phyloP scores from a whole-genome alignment of 2,329 filamentous ascomycete genomes.

The Arthrobotrys sphaeroides region DNA sequence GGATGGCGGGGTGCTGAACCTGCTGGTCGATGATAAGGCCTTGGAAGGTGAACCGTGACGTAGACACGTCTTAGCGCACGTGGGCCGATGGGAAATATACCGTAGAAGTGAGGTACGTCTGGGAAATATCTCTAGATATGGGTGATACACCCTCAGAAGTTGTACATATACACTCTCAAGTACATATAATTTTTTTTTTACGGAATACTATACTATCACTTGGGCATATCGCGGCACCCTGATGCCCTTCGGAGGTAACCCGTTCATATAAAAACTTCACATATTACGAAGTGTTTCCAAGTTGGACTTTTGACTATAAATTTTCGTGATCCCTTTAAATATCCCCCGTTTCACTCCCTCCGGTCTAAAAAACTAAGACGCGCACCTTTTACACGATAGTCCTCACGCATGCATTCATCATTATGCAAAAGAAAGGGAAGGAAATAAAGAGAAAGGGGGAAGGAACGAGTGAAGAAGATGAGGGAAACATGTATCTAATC shows the following conservation, averaged over 20 bases:
- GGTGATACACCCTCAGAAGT: too few species aligned
- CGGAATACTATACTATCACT: neutral
- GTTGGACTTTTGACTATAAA: too few species aligned
- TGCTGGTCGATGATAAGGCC: constrained; percentile 69
- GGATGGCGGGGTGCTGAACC: constrained; percentile 73
- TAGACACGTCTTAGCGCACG: too few species aligned
- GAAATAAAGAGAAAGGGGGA: neutral
- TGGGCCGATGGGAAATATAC: too few species aligned
- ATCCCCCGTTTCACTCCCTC: neutral
- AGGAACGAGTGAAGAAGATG: neutral
- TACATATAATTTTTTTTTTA: neutral
- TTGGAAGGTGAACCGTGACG: neutral
- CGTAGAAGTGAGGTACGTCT: too few species aligned
- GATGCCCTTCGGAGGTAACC: too few species aligned
- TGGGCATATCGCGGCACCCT: too few species aligned
- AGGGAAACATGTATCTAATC: constrained; percentile 12
- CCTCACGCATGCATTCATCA: neutral
- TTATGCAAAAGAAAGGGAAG: neutral
- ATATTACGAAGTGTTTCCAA: too few species aligned
- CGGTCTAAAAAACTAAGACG: neutral
- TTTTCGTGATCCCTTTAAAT: neutral
- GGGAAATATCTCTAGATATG: too few species aligned
- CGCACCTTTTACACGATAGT: neutral
- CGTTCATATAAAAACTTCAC: neutral
- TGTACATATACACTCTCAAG: neutral